Evolutionary conservation across 164 flowering plant genomes (phyloP), one percentile per base, ranked within the genome.

Genomic region (Saururus chinensis): DNA sequence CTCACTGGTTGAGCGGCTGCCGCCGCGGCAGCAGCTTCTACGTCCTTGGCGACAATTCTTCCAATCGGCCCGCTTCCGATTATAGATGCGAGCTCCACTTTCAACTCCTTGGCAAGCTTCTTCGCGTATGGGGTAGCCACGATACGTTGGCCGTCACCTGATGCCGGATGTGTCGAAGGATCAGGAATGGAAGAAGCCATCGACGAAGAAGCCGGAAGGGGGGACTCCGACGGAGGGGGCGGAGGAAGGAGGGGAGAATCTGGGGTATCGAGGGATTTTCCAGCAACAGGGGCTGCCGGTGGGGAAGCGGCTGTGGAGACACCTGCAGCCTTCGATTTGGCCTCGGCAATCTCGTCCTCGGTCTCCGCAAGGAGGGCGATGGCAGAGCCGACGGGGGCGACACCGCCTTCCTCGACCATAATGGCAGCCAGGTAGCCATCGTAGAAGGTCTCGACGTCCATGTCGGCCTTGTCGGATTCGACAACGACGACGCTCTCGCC

Each of bases 371-470:
- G 73, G 0, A 85, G 62, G 1, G 89, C 99, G 54, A 90, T 90
- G 13, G 99, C 88, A 24, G 99, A 90, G n/a, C 99, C 99, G 20
- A 93, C 97, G n/a, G 96, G 70, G 0, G 96, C 99, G 19, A 82
- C 78, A n/a, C 81, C 83, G 0, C 98, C 99, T 63, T 91, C 99
- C 9, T 87, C 95, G 7, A 91, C 99, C 76, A 91, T 74, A 68
- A 95, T 91, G 10, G 88, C 85, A 23, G 97, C 97, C 17, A 95
- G 69, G 61, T 80, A 88, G 7, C 99, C 99, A 60, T 93, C 99
- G 67, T 95, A 87, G 72, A 95, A 95, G 6, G 97, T 87, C 76
- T 95, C 99, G 11, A 95, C 99, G 58, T 95, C 97, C 97, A 91
- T 91, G 67, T 88, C 96, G 5, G 99, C 99, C 71, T 93, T 91